These are phyloP conservation scores for Aspergillus aculeatus DNA, from an alignment of 2,329 filamentous ascomycete species.

Conservation along the genomic window DNA sequence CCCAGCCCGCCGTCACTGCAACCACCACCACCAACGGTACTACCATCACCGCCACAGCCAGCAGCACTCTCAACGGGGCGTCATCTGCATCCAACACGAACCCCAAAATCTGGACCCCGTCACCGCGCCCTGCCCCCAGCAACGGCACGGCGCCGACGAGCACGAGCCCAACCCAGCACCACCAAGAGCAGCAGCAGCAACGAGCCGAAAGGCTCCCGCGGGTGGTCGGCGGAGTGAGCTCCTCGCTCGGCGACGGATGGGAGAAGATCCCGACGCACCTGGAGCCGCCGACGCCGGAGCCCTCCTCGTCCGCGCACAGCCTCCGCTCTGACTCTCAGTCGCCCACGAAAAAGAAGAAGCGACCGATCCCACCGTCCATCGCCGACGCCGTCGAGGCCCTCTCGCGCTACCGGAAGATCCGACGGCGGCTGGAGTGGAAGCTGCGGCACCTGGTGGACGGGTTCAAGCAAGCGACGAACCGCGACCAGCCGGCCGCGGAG, in stretches of 20 bases:
- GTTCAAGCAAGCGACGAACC: conserved; percentile 52
- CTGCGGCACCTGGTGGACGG: conserved; percentile 58
- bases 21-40: background rate
- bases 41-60: background rate
- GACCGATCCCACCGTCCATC: background rate
- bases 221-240: background rate
- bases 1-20: too few relatives aligned
- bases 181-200: background rate
- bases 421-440: conserved; percentile 63
- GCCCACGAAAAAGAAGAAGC: background rate
- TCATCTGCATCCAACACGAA: background rate
- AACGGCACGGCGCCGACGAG: background rate
- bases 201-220: background rate
- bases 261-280: background rate
- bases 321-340: too few relatives aligned
- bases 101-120: background rate
- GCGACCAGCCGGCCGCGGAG: conserved; percentile 22
- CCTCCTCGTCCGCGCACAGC: background rate
- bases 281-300: background rate
- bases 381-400: conserved; percentile 46
- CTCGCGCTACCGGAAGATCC: conserved; percentile 59
- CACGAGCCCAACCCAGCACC: background rate
- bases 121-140: background rate
- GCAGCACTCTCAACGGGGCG: too few relatives aligned
- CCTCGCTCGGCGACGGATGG: background rate